Conservation (phyloP, 306 rosid species). For the Castanea crenata region DNA sequence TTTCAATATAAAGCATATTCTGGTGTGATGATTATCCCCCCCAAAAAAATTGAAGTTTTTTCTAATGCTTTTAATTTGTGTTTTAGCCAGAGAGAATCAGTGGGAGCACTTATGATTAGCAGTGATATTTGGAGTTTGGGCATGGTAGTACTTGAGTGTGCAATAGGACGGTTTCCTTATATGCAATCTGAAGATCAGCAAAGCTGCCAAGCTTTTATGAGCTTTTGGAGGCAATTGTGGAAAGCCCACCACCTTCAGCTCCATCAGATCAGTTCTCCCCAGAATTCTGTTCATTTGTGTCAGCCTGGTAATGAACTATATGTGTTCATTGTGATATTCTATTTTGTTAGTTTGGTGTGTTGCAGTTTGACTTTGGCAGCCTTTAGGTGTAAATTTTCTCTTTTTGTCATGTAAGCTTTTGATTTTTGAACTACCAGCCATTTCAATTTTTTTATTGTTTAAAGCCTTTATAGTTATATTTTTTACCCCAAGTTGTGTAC, state of each 20-base stretch:
- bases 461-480: not conserved
- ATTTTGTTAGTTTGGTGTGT: constrained; percentile 1
- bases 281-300: constrained; percentile 86
- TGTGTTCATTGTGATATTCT: not conserved
- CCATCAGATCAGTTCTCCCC: constrained; percentile 97
- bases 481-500: not conserved
- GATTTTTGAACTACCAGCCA: not conserved
- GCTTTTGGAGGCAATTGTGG: constrained; percentile 86
- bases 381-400: constrained; percentile 6
- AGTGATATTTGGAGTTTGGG: constrained; percentile 98
- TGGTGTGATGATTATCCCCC: not conserved
- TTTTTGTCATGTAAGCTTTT: not conserved
- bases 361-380: not conserved
- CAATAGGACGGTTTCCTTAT: constrained; percentile 93
- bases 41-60: not conserved
- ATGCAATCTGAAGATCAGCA: constrained; percentile 90
- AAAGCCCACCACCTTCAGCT: constrained; percentile 91
- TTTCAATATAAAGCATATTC: not conserved
- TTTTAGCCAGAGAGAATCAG: constrained; percentile 92
- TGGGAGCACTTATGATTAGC: constrained; percentile 92
- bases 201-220: constrained; percentile 89
- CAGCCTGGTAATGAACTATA: constrained; percentile 67
- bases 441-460: not conserved
- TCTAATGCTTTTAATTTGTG: constrained; percentile 21
- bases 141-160: constrained; percentile 95